Base-by-base conservation (phyloP, 495 filamentous ascomycete genomes). In the Elasticomyces elasticus region DNA sequence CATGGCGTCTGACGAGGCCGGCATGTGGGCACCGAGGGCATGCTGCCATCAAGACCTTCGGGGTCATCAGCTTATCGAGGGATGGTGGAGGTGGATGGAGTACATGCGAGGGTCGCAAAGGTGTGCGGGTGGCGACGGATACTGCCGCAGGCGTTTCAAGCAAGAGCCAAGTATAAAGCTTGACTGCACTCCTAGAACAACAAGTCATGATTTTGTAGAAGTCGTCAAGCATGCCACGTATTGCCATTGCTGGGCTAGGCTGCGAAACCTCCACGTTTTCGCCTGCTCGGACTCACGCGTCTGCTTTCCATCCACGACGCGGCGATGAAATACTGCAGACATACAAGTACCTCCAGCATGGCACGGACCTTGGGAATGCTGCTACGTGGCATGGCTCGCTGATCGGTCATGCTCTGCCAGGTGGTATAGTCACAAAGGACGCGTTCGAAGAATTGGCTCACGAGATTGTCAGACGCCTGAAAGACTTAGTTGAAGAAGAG, bases 221-320 rank as follows among this genome's bases (percentile, higher is more conserved):
- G n/a, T n/a, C n/a, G n/a, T n/a, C n/a, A n/a, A n/a, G n/a, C n/a
- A n/a, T n/a, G n/a, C n/a, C n/a, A n/a, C n/a, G n/a, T n/a, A 74
- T 80, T 42, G 76, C 72, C 2, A 73, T 80, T 37, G 77, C 77
- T 9, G 77, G 77, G 20, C 67, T 80, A 6, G 76, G 76, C 45
- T 78, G 76, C 53, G 77, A 80, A 61, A 79, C 75, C 5, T 80
- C 77, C 10, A 73, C 68, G 9, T 79, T 80, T 55, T 74, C 76
- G 5, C 76, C 77, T 24, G 74, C 76, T 0, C 67, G 73, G 17
- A 80, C 77, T 0, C 54, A 65, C 0, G 74, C 75, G 3, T 64
- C 71, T 11, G 77, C 74, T 37, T 79, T 80, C 47, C 76, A 79
- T 47, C 75, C 77, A 19, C 68, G 64, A 22, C 72, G 74, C 13